phyloP scores from a whole-genome alignment of 495 filamentous ascomycete species.

The Sabuloglossum arenarium region DNA sequence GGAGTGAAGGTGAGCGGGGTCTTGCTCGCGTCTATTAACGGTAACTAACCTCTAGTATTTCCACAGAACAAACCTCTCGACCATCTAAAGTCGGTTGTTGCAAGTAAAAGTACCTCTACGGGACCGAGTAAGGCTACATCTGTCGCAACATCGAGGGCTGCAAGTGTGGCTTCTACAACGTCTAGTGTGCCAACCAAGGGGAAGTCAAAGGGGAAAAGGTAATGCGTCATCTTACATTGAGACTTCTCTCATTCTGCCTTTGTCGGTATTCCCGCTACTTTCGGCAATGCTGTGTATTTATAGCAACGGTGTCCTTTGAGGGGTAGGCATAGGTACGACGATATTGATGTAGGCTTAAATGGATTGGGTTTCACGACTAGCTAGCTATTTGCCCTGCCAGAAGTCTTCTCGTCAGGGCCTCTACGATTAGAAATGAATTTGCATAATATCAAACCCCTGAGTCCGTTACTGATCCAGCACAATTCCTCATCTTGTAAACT shows the following conservation, averaged over 20 bases:
- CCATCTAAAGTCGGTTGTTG: not conserved
- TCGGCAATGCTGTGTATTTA: not conserved
- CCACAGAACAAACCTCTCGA: conserved; percentile 4
- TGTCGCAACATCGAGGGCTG: not conserved
- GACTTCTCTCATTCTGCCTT: too few relatives aligned
- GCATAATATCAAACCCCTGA: conserved; percentile 44
- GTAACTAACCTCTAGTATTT: not conserved
- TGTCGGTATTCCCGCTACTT: not conserved
- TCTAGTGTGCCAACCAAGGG: conserved; percentile 1
- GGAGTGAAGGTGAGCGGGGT: conserved; percentile 36
- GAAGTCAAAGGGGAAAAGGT: conserved; percentile 4
- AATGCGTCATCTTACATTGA: too few relatives aligned
- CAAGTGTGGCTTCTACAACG: conserved; percentile 1
- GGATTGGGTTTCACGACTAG: not conserved
- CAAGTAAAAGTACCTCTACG: not conserved
- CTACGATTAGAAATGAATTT: not conserved
- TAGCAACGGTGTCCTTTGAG: not conserved
- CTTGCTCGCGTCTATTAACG: not conserved
- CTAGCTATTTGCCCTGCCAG: not conserved
- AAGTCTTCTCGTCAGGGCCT: not conserved
- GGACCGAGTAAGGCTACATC: not conserved
- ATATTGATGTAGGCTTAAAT: not conserved
- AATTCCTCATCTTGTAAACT: conserved; percentile 49
- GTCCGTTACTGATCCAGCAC: conserved; percentile 71
- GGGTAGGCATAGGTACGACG: not conserved